A percentile compares a stretch with the other conserved stretches of the same genome.
Evolutionary conservation across 2,329 filamentous ascomycete species (phyloP).

Genomic region (Fusarium secorum): DNA sequence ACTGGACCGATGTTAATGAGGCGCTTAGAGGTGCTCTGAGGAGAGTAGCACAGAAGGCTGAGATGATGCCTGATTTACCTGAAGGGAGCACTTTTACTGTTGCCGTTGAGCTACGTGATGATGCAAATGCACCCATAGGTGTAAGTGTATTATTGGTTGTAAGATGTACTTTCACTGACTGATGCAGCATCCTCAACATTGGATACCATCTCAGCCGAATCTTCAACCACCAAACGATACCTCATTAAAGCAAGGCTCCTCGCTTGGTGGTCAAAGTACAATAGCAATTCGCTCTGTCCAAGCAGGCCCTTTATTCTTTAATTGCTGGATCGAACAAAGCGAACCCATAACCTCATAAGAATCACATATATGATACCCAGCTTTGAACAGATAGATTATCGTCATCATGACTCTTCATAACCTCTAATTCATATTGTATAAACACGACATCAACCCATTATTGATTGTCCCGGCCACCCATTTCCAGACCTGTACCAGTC

Average conservation of each 20-base stretch:
- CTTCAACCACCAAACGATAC: constrained; percentile 50
- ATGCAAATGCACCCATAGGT: constrained; percentile 64
- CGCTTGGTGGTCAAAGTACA: constrained; percentile 52
- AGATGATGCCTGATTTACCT: constrained; percentile 65
- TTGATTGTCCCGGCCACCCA: constrained; percentile 10
- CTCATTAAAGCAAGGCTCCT: constrained; percentile 40
- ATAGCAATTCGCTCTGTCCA: constrained; percentile 62
- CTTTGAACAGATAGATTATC: constrained; percentile 23
- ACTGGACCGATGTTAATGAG: constrained; percentile 72
- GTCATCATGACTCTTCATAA: constrained; percentile 39
- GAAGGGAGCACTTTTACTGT: constrained; percentile 76
- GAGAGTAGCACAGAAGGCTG: constrained; percentile 66
- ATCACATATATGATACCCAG: constrained; percentile 15
- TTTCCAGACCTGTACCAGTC: constrained; percentile 36
- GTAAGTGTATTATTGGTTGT: constrained; percentile 50
- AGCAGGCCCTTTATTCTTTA: constrained; percentile 68
- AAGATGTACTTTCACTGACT: constrained; percentile 19
- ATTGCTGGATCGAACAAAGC: constrained; percentile 67
- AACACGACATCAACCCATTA: constrained; percentile 29
- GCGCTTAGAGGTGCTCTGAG: constrained; percentile 74
- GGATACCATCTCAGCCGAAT: constrained; percentile 64
- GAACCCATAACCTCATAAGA: not conserved
- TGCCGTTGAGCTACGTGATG: constrained; percentile 75
- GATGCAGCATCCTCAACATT: constrained; percentile 64
- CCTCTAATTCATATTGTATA: constrained; percentile 35